Conservation (phyloP, 768 basidiomycete species). For the Dictyophora rubrovolvata region DNA sequence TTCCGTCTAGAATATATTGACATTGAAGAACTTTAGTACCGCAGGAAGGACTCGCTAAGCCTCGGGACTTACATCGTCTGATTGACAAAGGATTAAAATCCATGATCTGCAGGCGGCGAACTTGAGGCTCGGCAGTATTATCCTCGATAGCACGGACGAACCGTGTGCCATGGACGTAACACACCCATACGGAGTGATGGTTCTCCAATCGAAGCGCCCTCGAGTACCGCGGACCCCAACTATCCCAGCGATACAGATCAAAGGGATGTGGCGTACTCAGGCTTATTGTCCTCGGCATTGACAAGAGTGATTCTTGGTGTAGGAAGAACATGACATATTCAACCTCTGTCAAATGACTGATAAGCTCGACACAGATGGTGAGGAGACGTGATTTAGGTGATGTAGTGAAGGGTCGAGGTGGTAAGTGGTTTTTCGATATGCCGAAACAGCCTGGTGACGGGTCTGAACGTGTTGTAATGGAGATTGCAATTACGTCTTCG, state of each 20-base stretch:
- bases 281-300: not conserved
- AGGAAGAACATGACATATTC: constrained; percentile 32
- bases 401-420: not conserved
- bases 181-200: constrained; percentile 40
- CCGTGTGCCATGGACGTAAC: constrained; percentile 43
- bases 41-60: not conserved
- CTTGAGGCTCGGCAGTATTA: constrained; percentile 12
- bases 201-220: constrained; percentile 27
- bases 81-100: constrained; percentile 3
- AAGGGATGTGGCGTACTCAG: constrained; percentile 11
- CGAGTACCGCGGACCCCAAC: constrained; percentile 42
- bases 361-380: constrained; percentile 1
- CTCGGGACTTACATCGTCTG: not conserved
- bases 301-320: constrained; percentile 28
- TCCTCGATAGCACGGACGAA: constrained; percentile 22
- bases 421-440: not conserved
- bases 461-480: constrained; percentile 1
- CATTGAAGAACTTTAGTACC: not conserved
- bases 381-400: not conserved
- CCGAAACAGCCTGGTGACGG: not conserved
- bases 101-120: constrained; percentile 40
- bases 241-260: constrained; percentile 28
- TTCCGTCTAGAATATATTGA: not conserved
- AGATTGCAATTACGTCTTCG: not conserved
- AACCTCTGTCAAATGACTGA: constrained; percentile 26